Evolutionary conservation across 2,329 filamentous ascomycete genomes (phyloP), one percentile per base, ranked within the genome.

Genomic region (Elsinoe australis): DNA sequence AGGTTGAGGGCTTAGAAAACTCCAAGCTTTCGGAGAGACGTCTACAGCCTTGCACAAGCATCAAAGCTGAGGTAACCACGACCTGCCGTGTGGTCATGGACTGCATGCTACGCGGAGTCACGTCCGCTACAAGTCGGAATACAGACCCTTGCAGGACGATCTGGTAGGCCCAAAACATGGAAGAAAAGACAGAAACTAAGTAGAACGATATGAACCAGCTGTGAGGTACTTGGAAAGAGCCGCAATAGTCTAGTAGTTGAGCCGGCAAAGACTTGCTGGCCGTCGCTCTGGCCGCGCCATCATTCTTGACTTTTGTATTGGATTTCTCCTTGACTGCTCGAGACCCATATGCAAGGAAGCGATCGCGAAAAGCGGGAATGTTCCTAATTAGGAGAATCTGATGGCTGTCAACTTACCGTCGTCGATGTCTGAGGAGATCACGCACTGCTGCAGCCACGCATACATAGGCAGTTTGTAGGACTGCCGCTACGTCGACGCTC

Each of bases 141-240:
- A 76, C 56, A 1, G 59, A 52, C 1, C 85, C 84, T 51, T 69
- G 64, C 19, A 59, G 66, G 18, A 76, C 54, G 47, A 84, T 75
- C 63, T 89, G 82, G 55, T 67, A 64, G 0, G 73, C 76, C 87
- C 89, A 95, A 63, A 89, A 84, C 3, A 79, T 58, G 0, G 86
- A 89, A 51, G 78, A 80, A 1, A 70, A 61, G 3, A 88, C 67
- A 3, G 86, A 90, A 28, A 80, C 63, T 47, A 85, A 61, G 64
- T 98, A 96, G 68, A 95, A 96, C 57, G 92, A 85, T 34, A 74
- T 76, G 65, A 96, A 96, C 81, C 86, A 96, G 53, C 76, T 76
- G 67, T 96, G 92, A 17, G 90, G 88, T 28, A 95, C 83, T 61
- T 78, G 77, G 55, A 75, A n/a, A 8, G 45, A 31, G 10, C 32